Base-by-base conservation (phyloP, 2,329 filamentous ascomycete species). In the Fusarium nanum region DNA sequence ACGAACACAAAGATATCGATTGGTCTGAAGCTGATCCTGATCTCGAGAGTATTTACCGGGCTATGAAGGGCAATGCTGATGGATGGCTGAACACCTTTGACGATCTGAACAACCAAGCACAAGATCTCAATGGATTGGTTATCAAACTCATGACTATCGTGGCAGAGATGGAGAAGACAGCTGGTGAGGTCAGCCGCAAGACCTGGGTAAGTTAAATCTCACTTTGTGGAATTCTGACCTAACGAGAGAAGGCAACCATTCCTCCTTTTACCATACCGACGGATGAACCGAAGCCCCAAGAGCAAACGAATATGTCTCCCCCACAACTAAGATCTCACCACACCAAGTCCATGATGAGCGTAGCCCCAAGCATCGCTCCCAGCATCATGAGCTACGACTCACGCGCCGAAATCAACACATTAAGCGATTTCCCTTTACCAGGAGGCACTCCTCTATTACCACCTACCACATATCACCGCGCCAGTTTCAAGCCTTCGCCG, bases 41-140 rank as follows among this genome's bases (percentile, higher is more conserved):
- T 49, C 83, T 91, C 48, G 85, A 87, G 37, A 90, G 92, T 48
- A 93, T 97, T 22, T 96, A 92, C 73, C 88, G 91, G 42, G 93
- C 94, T 40, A 98, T 98, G 94, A 91, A 92, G 75, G 93, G 93
- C 34, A 98, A 98, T 73, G 91, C 94, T 11, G 92, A 97, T 69
- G 94, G 94, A 45, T 98, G 95, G 95, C 88, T 91, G 61, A 89
- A 90, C 60, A 93, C 93, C 9, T 91, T 97, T 75, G 86, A 89
- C 56, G 91, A 91, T 57, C 84, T 98, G 63, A 90, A 93, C 76
- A 87, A 87, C 23, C 93, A 91, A 76, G 90, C 91, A 16, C 88
- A 91, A 66, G 86, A 88, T 46, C 83, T 98, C 27, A 91, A 91
- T 32, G 86, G 88, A 9, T 84, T 91, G 30, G 85, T 97, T 42